Percentiles rank a stretch among this genome's conserved stretches.
These are phyloP conservation scores for Sclerotinia minor DNA, from an alignment of 2,329 filamentous ascomycete genomes.

Conservation along the genomic window DNA sequence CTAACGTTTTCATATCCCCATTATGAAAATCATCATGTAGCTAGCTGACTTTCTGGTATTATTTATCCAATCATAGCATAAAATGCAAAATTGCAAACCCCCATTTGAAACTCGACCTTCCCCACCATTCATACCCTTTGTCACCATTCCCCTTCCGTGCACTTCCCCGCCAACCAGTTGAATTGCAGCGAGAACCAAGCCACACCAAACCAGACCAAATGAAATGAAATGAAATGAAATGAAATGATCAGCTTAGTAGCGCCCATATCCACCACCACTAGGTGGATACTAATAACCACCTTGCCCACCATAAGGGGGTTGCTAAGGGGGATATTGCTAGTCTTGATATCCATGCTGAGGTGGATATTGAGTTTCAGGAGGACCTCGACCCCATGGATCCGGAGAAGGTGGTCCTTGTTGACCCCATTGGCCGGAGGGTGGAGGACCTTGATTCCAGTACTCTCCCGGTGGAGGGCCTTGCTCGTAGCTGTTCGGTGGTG, in stretches of 20 bases:
- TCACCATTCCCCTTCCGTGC: not conserved
- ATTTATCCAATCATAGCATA: too few species aligned
- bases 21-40: too few species aligned
- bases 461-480: conserved; percentile 13
- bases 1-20: too few species aligned
- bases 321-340: conserved; percentile 29
- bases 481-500: conserved; percentile 30
- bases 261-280: conserved; percentile 16
- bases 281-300: conserved; percentile 19
- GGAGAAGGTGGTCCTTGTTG: conserved; percentile 18
- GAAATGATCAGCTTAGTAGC: conserved; percentile 1
- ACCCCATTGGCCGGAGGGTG: conserved; percentile 10
- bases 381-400: conserved; percentile 14
- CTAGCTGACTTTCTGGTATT: too few species aligned
- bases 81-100: too few species aligned
- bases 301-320: conserved; percentile 29
- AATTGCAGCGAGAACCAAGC: not conserved
- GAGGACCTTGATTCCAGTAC: conserved; percentile 26
- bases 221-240: not conserved
- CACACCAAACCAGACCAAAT: not conserved
- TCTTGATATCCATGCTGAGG: conserved; percentile 12
- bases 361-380: conserved; percentile 21
- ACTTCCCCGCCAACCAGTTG: not conserved
- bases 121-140: not conserved
- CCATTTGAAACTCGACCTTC: not conserved